Evolutionary conservation across 2,329 filamentous ascomycete genomes (phyloP).

Genomic region (Magnaporthiopsis poae): DNA sequence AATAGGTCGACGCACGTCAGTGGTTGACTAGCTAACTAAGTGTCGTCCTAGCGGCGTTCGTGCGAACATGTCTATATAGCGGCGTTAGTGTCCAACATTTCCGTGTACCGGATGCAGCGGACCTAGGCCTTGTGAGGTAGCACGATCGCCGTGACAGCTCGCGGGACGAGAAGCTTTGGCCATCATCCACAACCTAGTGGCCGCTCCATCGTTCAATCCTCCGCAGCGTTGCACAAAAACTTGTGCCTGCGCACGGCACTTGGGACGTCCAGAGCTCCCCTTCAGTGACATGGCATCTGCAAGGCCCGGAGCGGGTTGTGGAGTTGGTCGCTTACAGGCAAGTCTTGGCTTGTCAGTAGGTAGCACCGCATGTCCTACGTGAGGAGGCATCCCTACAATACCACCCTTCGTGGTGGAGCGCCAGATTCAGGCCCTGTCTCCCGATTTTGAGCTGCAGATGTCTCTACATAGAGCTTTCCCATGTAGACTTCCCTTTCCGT

Average conservation of each 20-base stretch:
- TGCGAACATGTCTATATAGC: too few relatives aligned
- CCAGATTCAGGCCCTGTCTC: not conserved
- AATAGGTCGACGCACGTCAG: too few relatives aligned
- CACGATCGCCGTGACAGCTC: not conserved
- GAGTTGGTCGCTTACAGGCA: not conserved
- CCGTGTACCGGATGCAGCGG: too few relatives aligned
- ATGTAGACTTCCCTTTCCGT: not conserved
- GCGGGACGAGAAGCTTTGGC: not conserved
- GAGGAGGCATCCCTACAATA: not conserved
- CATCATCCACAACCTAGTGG: not conserved
- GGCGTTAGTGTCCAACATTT: not conserved
- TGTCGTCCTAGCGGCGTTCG: too few relatives aligned
- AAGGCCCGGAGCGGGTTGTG: not conserved
- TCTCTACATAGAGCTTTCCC: not conserved
- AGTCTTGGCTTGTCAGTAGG: not conserved
- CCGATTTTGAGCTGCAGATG: not conserved
- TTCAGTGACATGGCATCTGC: not conserved
- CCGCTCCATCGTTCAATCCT: not conserved
- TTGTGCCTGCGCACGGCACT: not conserved
- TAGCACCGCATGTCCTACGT: not conserved
- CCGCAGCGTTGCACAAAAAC: not conserved
- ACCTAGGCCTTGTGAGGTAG: not conserved
- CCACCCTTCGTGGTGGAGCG: not conserved
- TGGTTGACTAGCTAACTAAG: too few relatives aligned
- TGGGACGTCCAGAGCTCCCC: not conserved